Evolutionary conservation across 176 grass and related monocot genomes (phyloP).

Genomic region (Avena eriantha): DNA sequence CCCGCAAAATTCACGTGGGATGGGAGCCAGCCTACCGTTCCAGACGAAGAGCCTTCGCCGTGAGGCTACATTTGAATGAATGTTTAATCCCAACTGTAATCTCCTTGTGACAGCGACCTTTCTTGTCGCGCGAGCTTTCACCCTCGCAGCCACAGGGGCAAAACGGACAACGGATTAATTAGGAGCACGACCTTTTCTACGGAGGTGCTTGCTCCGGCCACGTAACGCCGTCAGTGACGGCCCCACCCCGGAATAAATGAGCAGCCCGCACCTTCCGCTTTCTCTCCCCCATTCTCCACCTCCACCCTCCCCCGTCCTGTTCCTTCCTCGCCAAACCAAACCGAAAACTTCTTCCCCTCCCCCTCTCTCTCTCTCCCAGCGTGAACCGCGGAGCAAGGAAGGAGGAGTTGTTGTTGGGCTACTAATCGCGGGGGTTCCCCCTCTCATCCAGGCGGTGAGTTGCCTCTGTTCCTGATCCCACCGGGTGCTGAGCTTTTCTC

Average conservation of each 20-base stretch:
- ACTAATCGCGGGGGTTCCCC: neutral
- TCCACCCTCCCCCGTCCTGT: neutral
- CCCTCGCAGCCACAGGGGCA: neutral
- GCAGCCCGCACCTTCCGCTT: neutral
- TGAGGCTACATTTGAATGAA: neutral
- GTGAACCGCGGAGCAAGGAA: conserved; percentile 47
- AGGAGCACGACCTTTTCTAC: conserved; percentile 9
- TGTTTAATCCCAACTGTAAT: neutral
- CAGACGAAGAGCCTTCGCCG: neutral
- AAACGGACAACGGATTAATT: neutral
- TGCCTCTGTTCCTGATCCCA: neutral
- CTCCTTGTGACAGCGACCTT: neutral
- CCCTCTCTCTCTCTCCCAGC: neutral
- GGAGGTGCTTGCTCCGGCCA: conserved; percentile 28
- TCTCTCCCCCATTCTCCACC: neutral
- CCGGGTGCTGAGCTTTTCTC: neutral
- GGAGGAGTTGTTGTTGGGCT: neutral
- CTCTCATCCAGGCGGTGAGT: conserved; percentile 35
- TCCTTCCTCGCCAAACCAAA: conserved; percentile 31
- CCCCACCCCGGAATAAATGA: conserved; percentile 18
- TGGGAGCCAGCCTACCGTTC: neutral
- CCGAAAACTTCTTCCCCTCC: neutral
- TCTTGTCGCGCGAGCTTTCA: neutral
- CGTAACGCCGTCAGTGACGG: conserved; percentile 41
- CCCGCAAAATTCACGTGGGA: neutral